Base-by-base conservation (phyloP, 192 early-diverging fungal genomes). In the Umbelopsis sp. region DNA sequence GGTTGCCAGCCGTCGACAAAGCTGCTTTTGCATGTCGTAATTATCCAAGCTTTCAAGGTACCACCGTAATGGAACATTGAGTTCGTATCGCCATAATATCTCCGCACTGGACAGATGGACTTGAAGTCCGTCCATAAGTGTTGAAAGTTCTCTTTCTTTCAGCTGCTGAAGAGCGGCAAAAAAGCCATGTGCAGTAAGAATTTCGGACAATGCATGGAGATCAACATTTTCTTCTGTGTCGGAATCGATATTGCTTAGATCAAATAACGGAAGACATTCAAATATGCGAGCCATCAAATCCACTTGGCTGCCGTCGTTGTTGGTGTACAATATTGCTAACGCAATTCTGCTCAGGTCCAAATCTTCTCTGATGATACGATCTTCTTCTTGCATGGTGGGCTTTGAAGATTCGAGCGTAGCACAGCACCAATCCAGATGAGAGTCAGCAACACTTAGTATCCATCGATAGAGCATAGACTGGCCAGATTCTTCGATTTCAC, bases 31-130 rank as follows among this genome's bases (percentile, higher is more conserved):
- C n/a, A 69, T 69, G 21, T 67, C 71, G 10, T 78, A 72, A 44
- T 83, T 70, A 21, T 81, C 81, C 4, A 79, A 77, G 9, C 86
- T 78, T 50, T 88, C 80, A 10, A 86, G 43, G 50, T 90, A 90
- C 85, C 88, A 91, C 10, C 79, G 77, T 24, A 92, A 76, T 2
- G 88, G 83, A 16, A 88, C 83, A 26, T 69, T 65, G 8, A 86
- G 74, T 32, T 83, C 80, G 73, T 93, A 91, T 25, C 86, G 83
- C 24, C 83, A 74, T 21, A 93, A 52, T 4, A 88, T 80, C 71
- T 90, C 85, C 4, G 87, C 85, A 45, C 86, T 82, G 11, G 84
- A 86, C 65, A 93, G 56, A 72, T 91, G 87, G 52, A 74, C 68
- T 72, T 87, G 83, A 44, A 93, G 83, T 22, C 74, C 77, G 76